Percentiles rank a stretch among this genome's conserved stretches.
Evolutionary conservation across 2,329 filamentous ascomycete genomes (phyloP).

Genomic region (Ascochyta pisi): DNA sequence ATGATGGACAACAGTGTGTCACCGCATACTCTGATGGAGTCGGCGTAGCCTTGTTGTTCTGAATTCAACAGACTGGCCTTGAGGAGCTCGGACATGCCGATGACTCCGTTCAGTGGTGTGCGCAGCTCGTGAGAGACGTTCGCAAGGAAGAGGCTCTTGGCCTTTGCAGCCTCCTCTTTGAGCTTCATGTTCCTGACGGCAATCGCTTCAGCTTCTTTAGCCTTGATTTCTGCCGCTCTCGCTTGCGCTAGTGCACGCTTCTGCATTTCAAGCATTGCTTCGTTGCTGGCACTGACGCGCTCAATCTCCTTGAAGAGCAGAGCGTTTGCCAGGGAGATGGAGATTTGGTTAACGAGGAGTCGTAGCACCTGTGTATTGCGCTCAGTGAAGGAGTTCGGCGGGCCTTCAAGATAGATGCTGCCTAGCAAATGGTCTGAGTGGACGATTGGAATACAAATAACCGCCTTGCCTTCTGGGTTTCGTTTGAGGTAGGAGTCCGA

Average conservation of each 20-base stretch:
- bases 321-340: slow-evolving; percentile 69
- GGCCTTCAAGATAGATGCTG: slow-evolving; percentile 78
- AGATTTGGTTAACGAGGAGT: slow-evolving; percentile 78
- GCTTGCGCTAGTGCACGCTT: slow-evolving; percentile 76
- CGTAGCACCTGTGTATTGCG: slow-evolving; percentile 63
- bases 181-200: slow-evolving; percentile 80
- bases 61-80: slow-evolving; percentile 63
- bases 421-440: slow-evolving; percentile 76
- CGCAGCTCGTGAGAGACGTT: slow-evolving; percentile 66
- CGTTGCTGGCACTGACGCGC: slow-evolving; percentile 78
- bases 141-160: slow-evolving; percentile 76
- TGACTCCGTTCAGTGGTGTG: slow-evolving; percentile 62
- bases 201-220: slow-evolving; percentile 76
- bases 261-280: slow-evolving; percentile 78
- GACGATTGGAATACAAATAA: slow-evolving; percentile 81
- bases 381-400: slow-evolving; percentile 78
- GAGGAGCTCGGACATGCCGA: slow-evolving; percentile 66
- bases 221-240: slow-evolving; percentile 75
- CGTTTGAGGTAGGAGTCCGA: slow-evolving; percentile 71
- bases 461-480: slow-evolving; percentile 73
- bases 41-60: slow-evolving; percentile 68
- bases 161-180: slow-evolving; percentile 82
- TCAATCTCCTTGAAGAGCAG: slow-evolving; percentile 72
- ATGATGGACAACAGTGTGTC: slow-evolving; percentile 61
- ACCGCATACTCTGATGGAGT: slow-evolving; percentile 70